These are phyloP conservation scores for Debaryomyces udenii DNA, from an alignment of 1,139 yeast genomes.

Conservation along the genomic window DNA sequence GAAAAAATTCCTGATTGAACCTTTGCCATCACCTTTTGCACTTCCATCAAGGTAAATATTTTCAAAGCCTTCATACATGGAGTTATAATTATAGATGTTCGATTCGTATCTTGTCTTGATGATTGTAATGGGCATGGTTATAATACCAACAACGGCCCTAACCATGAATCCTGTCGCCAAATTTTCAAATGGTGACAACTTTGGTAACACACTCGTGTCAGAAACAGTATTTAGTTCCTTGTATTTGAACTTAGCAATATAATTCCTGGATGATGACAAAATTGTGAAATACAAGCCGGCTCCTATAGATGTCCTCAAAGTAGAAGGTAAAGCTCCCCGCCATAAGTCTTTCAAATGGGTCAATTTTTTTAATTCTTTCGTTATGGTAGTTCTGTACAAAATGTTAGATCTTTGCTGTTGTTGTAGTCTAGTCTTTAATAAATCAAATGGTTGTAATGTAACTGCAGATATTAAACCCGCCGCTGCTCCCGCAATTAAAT, in stretches of 20 bases:
- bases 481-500: slow-evolving; percentile 77
- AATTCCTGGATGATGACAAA: slow-evolving; percentile 61
- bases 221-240: slow-evolving; percentile 12
- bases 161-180: slow-evolving; percentile 76
- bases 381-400: slow-evolving; percentile 40
- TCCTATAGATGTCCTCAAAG: slow-evolving; percentile 86
- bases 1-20: slow-evolving; percentile 67
- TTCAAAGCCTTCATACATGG: slow-evolving; percentile 62
- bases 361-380: slow-evolving; percentile 50
- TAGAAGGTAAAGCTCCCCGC: slow-evolving; percentile 94
- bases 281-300: slow-evolving; percentile 83
- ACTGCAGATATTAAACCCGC: slow-evolving; percentile 89
- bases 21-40: slow-evolving; percentile 40
- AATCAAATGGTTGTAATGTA: slow-evolving; percentile 84
- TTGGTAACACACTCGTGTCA: slow-evolving; percentile 57
- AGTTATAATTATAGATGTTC: slow-evolving; percentile 67
- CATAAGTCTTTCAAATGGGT: slow-evolving; percentile 62
- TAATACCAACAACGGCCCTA: slow-evolving; percentile 78
- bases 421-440: slow-evolving; percentile 87
- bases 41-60: slow-evolving; percentile 53
- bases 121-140: slow-evolving; percentile 99
- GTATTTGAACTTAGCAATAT: slow-evolving; percentile 43
- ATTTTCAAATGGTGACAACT: slow-evolving; percentile 69
- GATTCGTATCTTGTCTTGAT: slow-evolving; percentile 88
- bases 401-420: slow-evolving; percentile 54